Evolutionary conservation across 305 asterid genomes (phyloP), one percentile per base, ranked within the genome.

Genomic region (Fraxinus velutina): DNA sequence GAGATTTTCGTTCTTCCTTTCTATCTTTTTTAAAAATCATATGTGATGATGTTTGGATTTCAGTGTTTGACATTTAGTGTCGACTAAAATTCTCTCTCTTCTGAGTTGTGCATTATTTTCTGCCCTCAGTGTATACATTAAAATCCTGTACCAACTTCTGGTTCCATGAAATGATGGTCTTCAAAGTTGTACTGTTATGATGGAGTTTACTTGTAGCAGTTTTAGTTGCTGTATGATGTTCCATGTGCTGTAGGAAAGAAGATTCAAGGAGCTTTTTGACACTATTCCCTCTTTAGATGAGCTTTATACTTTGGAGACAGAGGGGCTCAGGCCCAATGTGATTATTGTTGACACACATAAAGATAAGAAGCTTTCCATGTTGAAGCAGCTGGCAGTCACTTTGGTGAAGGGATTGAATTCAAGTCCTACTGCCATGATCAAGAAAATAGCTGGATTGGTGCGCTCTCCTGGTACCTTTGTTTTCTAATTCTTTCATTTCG

Each of bases 361-460:
- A 85, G 98, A 94, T 88, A 94, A 94, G 91, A 94, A 94, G 88
- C 97, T 94, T 88, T 91, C 89, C 80, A 92, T 94, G 97, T 84
- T 94, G 88, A 92, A 91, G 92, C 98, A 94, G 87, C 92, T 94
- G 77, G 87, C 93, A 72, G 78, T 82, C 79, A 91, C 95, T 83
- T 86, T 94, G 90, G 92, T 90, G 88, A 94, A 88, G 86, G 95
- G 98, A 84, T 81, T 89, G 87, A 82, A 87, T 88, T 88, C 97
- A 44, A 92, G 87, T 87, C 95, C 95, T 76, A 88, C 91, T 57
- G 87, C 91, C 76, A 80, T 90, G 85, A 86, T 92, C 86, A 94
- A 92, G 89, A 94, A 94, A 88, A 86, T 94, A 86, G 97, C 97
- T 88, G 97, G 94, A 89, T 84, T 94, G 95, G 98, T 94, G 86